Percentiles rank a stretch among this genome's conserved stretches.
These are phyloP conservation scores for Penicillium atrosanguineum DNA, from an alignment of 495 filamentous ascomycete species.

Conservation along the genomic window DNA sequence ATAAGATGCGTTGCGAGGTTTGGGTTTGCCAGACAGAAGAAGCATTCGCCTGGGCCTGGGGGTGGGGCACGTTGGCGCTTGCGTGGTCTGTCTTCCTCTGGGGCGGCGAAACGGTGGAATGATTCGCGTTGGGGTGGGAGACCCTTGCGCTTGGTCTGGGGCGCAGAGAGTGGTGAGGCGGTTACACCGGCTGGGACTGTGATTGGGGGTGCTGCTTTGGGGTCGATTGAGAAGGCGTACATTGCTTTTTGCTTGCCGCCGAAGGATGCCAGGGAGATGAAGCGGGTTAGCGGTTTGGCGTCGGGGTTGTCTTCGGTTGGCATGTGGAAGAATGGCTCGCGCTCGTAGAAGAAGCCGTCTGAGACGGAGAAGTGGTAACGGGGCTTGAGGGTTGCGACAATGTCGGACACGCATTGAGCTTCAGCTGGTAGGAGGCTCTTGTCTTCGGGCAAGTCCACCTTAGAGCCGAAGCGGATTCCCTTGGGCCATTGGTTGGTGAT, in stretches of 20 bases:
- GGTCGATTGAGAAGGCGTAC: constrained; percentile 81
- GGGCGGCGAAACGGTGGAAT: constrained; percentile 58
- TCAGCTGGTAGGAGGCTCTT: constrained; percentile 35
- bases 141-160: constrained; percentile 57
- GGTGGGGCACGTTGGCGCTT: constrained; percentile 59
- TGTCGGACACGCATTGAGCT: constrained; percentile 63
- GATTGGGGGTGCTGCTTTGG: constrained; percentile 53
- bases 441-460: constrained; percentile 47
- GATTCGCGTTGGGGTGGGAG: constrained; percentile 49
- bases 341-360: constrained; percentile 71
- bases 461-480: constrained; percentile 60
- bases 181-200: constrained; percentile 67
- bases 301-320: constrained; percentile 52
- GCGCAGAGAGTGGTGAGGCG: constrained; percentile 61
- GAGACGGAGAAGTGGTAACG: constrained; percentile 84
- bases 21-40: constrained; percentile 89
- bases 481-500: constrained; percentile 84
- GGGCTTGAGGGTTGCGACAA: constrained; percentile 74
- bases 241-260: constrained; percentile 77
- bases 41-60: constrained; percentile 76
- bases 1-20: constrained; percentile 83
- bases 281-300: constrained; percentile 67
- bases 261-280: constrained; percentile 79
- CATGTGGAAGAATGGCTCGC: constrained; percentile 86
- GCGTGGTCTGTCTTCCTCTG: constrained; percentile 38